phyloP scores from a whole-genome alignment of 225 moss, liverwort and hornwort species.

The Climacium dendroides region DNA sequence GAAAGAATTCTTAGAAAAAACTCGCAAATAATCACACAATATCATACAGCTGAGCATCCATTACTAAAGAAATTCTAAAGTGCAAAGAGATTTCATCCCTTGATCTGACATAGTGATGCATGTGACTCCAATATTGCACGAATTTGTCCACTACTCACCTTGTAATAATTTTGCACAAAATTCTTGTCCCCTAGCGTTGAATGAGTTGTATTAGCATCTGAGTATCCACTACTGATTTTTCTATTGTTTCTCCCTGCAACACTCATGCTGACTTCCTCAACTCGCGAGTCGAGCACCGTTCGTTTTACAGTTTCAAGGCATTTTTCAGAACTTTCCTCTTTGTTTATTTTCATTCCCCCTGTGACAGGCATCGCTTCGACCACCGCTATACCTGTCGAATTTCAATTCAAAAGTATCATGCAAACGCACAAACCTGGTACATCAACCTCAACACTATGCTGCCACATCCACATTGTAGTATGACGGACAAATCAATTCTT shows the following conservation, averaged over 20 bases:
- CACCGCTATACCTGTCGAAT: neutral
- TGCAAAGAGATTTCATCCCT: neutral
- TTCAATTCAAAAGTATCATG: slow-evolving; percentile 1
- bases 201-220: slow-evolving; percentile 23
- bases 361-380: neutral
- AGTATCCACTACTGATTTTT: slow-evolving; percentile 2
- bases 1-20: neutral
- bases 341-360: neutral
- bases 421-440: neutral
- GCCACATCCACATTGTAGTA: neutral
- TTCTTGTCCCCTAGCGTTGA: slow-evolving; percentile 78
- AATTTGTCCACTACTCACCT: slow-evolving; percentile 38
- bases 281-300: neutral
- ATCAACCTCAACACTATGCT: neutral
- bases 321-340: neutral
- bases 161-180: slow-evolving; percentile 90
- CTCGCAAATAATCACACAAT: neutral
- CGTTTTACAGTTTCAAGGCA: neutral
- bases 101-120: neutral
- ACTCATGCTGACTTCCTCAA: neutral
- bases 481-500: neutral
- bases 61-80: neutral
- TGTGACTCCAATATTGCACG: neutral
- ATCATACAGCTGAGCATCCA: neutral
- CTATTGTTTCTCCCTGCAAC: slow-evolving; percentile 6